These are phyloP conservation scores for Fusarium bactridioides DNA, from an alignment of 2,329 filamentous ascomycete genomes.

Conservation along the genomic window DNA sequence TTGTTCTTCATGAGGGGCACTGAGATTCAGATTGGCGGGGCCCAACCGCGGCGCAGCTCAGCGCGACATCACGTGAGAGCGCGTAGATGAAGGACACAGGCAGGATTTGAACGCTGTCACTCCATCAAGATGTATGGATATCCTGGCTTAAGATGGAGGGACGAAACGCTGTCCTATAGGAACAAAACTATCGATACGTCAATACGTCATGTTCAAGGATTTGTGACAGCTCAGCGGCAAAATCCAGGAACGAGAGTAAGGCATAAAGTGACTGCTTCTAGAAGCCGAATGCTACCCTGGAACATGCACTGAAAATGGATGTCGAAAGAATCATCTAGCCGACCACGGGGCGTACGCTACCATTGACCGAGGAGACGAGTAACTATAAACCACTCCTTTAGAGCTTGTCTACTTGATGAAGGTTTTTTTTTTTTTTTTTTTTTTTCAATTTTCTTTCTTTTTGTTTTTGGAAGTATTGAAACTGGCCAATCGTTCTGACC, in stretches of 20 bases:
- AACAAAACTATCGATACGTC: not conserved
- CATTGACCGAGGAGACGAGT: not conserved
- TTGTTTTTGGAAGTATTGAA: not conserved
- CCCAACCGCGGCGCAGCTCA: not conserved
- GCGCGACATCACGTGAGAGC: slow-evolving; percentile 29
- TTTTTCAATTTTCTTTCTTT: too few relatives aligned
- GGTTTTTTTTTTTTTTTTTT: too few relatives aligned
- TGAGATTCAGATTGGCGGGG: not conserved
- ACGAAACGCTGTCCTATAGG: not conserved
- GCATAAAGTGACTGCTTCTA: not conserved
- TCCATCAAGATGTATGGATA: not conserved
- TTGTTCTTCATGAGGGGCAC: slow-evolving; percentile 10
- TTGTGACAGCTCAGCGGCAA: not conserved
- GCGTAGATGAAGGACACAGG: slow-evolving; percentile 7
- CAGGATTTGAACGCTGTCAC: not conserved
- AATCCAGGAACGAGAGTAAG: not conserved
- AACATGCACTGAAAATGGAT: not conserved
- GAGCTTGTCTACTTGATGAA: fast-evolving
- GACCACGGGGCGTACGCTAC: not conserved
- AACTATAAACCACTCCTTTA: not conserved
- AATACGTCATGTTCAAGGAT: slow-evolving; percentile 7
- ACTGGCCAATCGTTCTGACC: fast-evolving
- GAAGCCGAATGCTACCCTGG: not conserved
- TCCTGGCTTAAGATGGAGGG: not conserved
- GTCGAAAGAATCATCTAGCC: not conserved